Evolutionary conservation across 495 filamentous ascomycete genomes (phyloP), one percentile per base, ranked within the genome.

Genomic region (Clavariopsis aquatica): DNA sequence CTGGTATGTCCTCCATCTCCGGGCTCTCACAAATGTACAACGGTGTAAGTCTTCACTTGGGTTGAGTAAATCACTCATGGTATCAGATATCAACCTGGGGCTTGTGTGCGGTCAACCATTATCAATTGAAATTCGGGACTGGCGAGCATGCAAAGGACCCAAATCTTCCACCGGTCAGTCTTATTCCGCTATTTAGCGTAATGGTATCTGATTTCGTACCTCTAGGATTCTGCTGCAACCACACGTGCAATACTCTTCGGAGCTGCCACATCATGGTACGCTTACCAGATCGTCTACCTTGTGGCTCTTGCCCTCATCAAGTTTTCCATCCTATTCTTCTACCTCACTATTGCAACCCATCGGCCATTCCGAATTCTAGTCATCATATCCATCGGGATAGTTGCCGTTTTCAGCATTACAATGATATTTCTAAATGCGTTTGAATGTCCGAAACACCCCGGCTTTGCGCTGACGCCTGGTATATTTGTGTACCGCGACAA

Each of bases 301-400:
- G 62, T 66, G 17, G 69, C 65, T 41, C 31, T 80, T 13, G 69
- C 66, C 17, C 72, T 73, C 29, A 70, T 82, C 64, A 83, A 83
- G 64, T 59, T 72, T 1, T 83, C 80, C 0, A 82, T 83, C 53
- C 66, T 83, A 0, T 68, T 75, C 47, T 80, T 80, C 64, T 83
- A 83, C 57, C 67, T 79, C 19, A 71, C 75, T 15, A 76, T 83
- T 7, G 36, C 45, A n/a, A 45, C 57, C 65, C 15, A 69, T 17
- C 28, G 31, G 29, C 46, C 5, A 1, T 59, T 53, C 34, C 54
- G 28, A 72, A 13, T 38, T n/a, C 27, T 64, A 1, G 70, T 65
- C 17, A 2, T 52, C 73, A 73, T 52, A 20, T 78, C 76, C 20
- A 78, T 79, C 20, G 54, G 52, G 12, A 49, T 80, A 24, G 60